A percentile compares a stretch with the other conserved stretches of the same genome.
These are phyloP conservation scores for Verruconis gallopava DNA, from an alignment of 2,329 filamentous ascomycete genomes.

Conservation along the genomic window DNA sequence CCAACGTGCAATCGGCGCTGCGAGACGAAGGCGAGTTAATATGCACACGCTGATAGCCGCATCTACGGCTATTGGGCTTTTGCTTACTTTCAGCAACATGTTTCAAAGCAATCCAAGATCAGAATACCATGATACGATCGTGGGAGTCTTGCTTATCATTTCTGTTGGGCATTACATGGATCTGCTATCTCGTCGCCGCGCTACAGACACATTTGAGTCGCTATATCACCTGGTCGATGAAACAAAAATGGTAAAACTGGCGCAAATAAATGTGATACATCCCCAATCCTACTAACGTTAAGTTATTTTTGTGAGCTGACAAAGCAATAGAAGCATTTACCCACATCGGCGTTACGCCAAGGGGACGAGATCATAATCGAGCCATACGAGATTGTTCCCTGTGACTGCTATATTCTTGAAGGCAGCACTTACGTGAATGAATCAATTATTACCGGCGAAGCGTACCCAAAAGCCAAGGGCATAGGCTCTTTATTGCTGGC, in stretches of 20 bases:
- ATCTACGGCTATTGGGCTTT: background rate
- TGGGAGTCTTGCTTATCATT: background rate
- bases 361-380: conserved; percentile 3
- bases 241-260: background rate
- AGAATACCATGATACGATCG: background rate
- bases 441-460: background rate
- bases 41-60: background rate
- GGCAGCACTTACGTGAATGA: background rate
- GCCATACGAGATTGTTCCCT: background rate
- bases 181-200: background rate
- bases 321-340: background rate
- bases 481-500: background rate
- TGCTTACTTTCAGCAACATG: background rate
- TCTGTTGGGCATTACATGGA: background rate
- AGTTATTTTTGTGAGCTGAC: background rate
- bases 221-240: conserved; percentile 1
- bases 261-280: background rate
- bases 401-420: conserved; percentile 1
- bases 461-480: background rate
- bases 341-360: conserved; percentile 1
- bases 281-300: background rate
- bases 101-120: background rate
- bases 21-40: background rate
- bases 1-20: background rate
- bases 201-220: background rate